These are phyloP conservation scores for Xylaria sp. DNA, from an alignment of 2,329 filamentous ascomycete genomes.

Conservation along the genomic window DNA sequence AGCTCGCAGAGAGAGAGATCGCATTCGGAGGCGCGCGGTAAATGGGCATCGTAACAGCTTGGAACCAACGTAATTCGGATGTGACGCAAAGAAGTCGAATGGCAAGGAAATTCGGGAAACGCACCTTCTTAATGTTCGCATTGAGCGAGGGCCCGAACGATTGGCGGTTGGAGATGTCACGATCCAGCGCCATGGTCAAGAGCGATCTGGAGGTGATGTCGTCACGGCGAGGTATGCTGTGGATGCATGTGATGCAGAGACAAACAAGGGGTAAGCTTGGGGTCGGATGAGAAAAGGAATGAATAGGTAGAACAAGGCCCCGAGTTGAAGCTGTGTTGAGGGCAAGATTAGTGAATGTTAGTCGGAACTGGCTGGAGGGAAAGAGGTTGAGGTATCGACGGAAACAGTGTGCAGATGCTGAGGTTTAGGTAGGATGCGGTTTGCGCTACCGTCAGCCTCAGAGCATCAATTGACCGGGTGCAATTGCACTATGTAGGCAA, in stretches of 20 bases:
- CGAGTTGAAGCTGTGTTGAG: background rate
- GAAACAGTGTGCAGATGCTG: background rate
- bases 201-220: conserved; percentile 35
- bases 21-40: conserved; percentile 11
- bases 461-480: background rate
- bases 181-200: conserved; percentile 41
- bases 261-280: background rate
- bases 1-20: conserved; percentile 5
- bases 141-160: conserved; percentile 71
- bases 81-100: conserved; percentile 5
- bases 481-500: background rate
- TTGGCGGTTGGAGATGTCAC: conserved; percentile 65
- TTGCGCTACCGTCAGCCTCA: conserved; percentile 8
- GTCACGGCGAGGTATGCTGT: conserved; percentile 27
- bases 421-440: background rate
- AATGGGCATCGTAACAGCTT: conserved; percentile 2
- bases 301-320: background rate
- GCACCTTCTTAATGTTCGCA: conserved; percentile 70
- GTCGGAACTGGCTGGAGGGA: background rate
- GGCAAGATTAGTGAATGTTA: too few species aligned
- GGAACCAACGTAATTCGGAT: background rate
- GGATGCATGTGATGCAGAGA: conserved; percentile 35
- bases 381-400: background rate
- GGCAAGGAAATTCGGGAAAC: conserved; percentile 28
- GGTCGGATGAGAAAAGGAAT: background rate